A percentile compares a stretch with the other conserved stretches of the same genome.
These are phyloP conservation scores for Aureobasidium sp. DNA, from an alignment of 2,329 filamentous ascomycete species.

Conservation along the genomic window DNA sequence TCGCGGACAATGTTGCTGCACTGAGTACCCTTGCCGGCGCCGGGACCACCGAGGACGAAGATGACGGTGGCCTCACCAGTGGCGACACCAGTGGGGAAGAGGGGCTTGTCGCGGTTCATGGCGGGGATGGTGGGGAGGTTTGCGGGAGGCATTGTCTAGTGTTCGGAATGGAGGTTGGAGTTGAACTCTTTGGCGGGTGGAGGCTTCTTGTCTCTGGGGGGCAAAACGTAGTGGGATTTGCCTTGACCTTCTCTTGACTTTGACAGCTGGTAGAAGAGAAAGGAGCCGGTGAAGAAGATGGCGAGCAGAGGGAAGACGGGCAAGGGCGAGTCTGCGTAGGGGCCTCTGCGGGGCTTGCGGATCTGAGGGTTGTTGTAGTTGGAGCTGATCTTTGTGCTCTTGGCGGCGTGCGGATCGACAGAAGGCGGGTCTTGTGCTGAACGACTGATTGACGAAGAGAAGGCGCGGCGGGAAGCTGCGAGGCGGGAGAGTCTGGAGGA, in stretches of 20 bases:
- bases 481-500: neutral
- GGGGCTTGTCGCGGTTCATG: slow-evolving; percentile 54
- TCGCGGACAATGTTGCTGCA: slow-evolving; percentile 79
- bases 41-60: slow-evolving; percentile 93
- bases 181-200: slow-evolving; percentile 11
- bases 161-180: slow-evolving; percentile 16
- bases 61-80: slow-evolving; percentile 72
- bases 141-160: slow-evolving; percentile 26
- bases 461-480: neutral
- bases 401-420: slow-evolving; percentile 11
- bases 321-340: slow-evolving; percentile 29
- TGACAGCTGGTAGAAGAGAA: slow-evolving; percentile 41
- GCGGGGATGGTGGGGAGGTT: slow-evolving; percentile 34
- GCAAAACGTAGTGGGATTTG: slow-evolving; percentile 24
- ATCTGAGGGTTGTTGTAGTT: slow-evolving; percentile 17
- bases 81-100: slow-evolving; percentile 55
- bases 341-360: slow-evolving; percentile 19
- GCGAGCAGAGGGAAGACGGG: slow-evolving; percentile 40
- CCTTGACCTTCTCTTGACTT: slow-evolving; percentile 38
- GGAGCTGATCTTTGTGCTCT: slow-evolving; percentile 4
- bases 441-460: slow-evolving; percentile 2
- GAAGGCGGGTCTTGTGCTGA: slow-evolving; percentile 5
- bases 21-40: slow-evolving; percentile 94
- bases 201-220: slow-evolving; percentile 24
- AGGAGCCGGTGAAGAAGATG: slow-evolving; percentile 41